phyloP scores from a whole-genome alignment of 2,329 filamentous ascomycete species.

The Lasiodiplodia hormozganensis region DNA sequence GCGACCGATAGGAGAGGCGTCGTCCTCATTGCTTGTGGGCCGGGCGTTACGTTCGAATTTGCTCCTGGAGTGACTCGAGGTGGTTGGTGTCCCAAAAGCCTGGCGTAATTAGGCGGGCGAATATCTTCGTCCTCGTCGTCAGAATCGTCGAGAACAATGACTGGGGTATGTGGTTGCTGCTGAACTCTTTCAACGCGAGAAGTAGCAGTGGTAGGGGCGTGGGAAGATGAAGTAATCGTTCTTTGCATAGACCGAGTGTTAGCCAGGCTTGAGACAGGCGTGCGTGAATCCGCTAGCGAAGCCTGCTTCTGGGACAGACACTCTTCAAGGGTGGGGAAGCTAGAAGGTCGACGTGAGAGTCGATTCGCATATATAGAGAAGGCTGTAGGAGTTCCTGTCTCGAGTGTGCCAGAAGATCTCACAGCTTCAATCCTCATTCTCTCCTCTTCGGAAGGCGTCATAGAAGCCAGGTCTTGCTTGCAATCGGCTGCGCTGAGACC shows the following conservation, averaged over 20 bases:
- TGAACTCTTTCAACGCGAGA: neutral
- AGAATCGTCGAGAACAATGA: neutral
- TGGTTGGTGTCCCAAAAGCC: neutral
- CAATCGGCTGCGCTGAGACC: neutral
- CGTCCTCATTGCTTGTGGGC: neutral
- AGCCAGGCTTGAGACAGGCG: neutral
- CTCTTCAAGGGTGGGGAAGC: neutral
- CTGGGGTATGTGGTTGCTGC: neutral
- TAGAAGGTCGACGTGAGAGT: neutral
- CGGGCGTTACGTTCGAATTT: neutral
- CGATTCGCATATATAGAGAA: neutral
- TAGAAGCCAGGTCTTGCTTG: neutral
- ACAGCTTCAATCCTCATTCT: neutral
- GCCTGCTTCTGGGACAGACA: neutral
- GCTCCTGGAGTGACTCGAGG: constrained; percentile 1
- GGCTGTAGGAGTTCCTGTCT: neutral
- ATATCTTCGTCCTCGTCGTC: neutral
- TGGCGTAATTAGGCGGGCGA: too few species aligned
- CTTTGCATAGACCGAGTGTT: neutral
- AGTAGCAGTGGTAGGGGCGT: neutral
- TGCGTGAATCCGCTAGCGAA: neutral
- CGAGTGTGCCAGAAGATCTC: neutral
- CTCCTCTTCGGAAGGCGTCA: neutral
- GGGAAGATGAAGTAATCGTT: neutral
- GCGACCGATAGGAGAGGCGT: neutral